phyloP scores from a whole-genome alignment of 2,329 filamentous ascomycete genomes.

The Fusarium buharicum region DNA sequence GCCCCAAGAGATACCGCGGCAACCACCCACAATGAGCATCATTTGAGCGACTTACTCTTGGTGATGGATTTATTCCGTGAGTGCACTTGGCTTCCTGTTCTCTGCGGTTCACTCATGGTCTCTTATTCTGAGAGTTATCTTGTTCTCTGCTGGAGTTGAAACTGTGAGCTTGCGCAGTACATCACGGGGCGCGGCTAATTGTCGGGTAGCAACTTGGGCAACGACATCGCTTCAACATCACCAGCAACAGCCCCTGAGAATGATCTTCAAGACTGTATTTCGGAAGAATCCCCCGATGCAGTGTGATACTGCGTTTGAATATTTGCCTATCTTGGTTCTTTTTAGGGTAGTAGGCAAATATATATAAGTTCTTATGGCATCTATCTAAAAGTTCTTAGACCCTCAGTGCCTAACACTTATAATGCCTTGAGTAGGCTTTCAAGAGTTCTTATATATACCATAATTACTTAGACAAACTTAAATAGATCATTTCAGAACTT shows the following conservation, averaged over 20 bases:
- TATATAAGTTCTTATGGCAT: no score
- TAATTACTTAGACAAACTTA: no score
- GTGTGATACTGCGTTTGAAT: neutral
- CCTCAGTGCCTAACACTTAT: no score
- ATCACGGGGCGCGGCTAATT: constrained; percentile 41
- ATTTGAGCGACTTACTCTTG: constrained; percentile 47
- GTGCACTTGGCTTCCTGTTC: constrained; percentile 48
- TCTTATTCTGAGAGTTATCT: constrained; percentile 14
- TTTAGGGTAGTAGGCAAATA: no score
- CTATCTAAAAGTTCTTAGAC: no score
- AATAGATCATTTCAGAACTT: no score
- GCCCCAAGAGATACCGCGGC: neutral
- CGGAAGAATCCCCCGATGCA: neutral
- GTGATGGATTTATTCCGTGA: constrained; percentile 53
- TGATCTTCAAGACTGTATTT: neutral
- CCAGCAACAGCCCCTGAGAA: neutral
- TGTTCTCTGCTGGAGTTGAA: constrained; percentile 15
- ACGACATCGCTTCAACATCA: neutral
- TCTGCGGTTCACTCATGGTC: constrained; percentile 47
- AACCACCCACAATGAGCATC: neutral
- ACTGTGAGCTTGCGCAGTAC: constrained; percentile 16
- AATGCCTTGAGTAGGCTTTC: no score
- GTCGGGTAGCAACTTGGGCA: constrained; percentile 22
- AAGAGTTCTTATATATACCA: no score
- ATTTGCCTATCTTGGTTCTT: no score